Evolutionary conservation across 2,329 filamentous ascomycete species (phyloP).

Genomic region (Penicillium olsonii): DNA sequence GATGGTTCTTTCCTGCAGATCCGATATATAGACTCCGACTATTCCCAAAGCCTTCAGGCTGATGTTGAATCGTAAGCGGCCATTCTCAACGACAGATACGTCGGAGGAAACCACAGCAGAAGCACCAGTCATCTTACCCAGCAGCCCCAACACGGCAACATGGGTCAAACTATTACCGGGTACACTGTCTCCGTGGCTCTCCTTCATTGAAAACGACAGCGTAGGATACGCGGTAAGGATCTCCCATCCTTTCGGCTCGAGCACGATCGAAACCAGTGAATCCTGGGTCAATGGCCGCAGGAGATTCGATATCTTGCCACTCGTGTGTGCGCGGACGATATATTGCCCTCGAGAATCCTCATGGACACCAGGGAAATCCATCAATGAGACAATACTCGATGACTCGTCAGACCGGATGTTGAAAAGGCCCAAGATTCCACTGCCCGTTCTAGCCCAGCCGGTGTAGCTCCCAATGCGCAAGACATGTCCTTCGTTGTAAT

Average conservation of each 20-base stretch:
- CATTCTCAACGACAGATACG: constrained; percentile 60
- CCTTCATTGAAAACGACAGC: constrained; percentile 50
- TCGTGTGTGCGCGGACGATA: constrained; percentile 71
- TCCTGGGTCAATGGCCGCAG: constrained; percentile 35
- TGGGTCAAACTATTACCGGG: constrained; percentile 42
- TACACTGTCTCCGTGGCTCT: constrained; percentile 30
- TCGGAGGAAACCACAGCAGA: constrained; percentile 71
- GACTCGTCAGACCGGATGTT: constrained; percentile 68
- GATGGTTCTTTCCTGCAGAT: constrained; percentile 62
- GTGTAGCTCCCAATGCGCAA: constrained; percentile 80
- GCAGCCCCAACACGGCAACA: constrained; percentile 72
- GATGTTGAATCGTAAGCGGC: constrained; percentile 65
- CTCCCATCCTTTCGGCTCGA: constrained; percentile 72
- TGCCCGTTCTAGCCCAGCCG: constrained; percentile 67
- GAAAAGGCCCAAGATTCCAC: constrained; percentile 79
- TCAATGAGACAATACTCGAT: constrained; percentile 69
- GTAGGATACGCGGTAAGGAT: constrained; percentile 76
- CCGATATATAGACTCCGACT: constrained; percentile 73
- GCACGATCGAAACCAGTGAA: constrained; percentile 61
- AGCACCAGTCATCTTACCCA: constrained; percentile 87
- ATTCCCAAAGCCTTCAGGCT: constrained; percentile 77
- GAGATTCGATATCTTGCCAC: constrained; percentile 57
- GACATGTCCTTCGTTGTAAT: constrained; percentile 71
- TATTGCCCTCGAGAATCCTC: constrained; percentile 56
- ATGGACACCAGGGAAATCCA: constrained; percentile 71